phyloP scores from a whole-genome alignment of 2,329 filamentous ascomycete genomes.

The Fusarium devonianum region DNA sequence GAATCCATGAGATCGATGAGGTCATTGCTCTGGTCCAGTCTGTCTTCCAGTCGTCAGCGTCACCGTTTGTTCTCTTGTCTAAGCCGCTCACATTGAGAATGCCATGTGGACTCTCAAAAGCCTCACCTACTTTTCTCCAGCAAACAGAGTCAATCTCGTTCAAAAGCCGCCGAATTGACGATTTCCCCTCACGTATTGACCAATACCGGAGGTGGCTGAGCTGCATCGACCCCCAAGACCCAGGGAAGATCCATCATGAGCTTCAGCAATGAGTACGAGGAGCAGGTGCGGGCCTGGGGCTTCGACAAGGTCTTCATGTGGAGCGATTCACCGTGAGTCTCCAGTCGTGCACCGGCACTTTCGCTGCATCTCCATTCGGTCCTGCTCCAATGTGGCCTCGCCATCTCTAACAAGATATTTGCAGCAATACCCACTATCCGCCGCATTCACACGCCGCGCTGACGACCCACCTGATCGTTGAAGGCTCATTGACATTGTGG shows the following conservation, averaged over 20 bases:
- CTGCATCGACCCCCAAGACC: neutral
- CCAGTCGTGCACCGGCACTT: no score
- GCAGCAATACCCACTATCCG: conserved; percentile 70
- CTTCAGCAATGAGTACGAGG: conserved; percentile 52
- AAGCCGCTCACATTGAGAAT: neutral
- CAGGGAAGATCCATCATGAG: conserved; percentile 35
- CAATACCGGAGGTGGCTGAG: neutral
- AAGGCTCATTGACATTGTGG: conserved; percentile 69
- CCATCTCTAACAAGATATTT: conserved; percentile 13
- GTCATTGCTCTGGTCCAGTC: conserved; percentile 25
- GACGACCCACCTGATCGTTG: conserved; percentile 74
- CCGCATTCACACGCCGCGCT: conserved; percentile 70
- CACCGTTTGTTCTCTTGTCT: neutral
- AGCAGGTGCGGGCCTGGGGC: conserved; percentile 72
- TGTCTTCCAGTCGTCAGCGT: neutral
- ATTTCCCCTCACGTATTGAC: neutral
- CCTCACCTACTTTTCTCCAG: no score
- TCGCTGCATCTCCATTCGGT: neutral
- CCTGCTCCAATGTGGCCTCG: conserved; percentile 7
- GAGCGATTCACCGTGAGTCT: conserved; percentile 71
- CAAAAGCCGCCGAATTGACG: no score
- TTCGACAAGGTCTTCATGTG: conserved; percentile 75
- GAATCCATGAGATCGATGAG: conserved; percentile 15
- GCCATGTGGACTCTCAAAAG: neutral
- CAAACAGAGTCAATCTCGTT: neutral